Conservation (phyloP, 345 rosid genomes). For the Melaleuca quinquenervia region DNA sequence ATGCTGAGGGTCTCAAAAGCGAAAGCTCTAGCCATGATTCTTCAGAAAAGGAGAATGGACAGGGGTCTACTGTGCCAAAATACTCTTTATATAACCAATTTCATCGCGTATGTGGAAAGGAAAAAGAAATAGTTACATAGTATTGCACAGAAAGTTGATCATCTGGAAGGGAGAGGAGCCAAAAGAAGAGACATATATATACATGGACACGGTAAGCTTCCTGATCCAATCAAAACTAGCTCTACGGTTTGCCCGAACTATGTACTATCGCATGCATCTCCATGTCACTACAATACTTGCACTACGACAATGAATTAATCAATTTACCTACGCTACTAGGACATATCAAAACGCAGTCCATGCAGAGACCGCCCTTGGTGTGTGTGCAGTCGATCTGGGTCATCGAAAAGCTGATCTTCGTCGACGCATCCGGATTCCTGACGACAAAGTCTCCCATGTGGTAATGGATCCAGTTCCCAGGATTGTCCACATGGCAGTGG, state of each 20-base stretch:
- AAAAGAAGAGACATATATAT: neutral
- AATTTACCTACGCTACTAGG: constrained; percentile 37
- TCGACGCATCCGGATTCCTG: constrained; percentile 4
- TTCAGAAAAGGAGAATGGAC: neutral
- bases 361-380: constrained; percentile 85
- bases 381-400: constrained; percentile 94
- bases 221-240: neutral
- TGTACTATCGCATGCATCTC: neutral
- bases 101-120: neutral
- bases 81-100: neutral
- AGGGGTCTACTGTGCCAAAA: neutral
- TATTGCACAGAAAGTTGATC: neutral
- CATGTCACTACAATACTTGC: neutral
- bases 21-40: too few species aligned
- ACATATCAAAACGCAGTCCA: constrained; percentile 54
- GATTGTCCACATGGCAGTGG: constrained; percentile 36
- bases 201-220: neutral
- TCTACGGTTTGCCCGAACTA: neutral
- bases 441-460: constrained; percentile 75
- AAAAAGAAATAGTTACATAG: neutral
- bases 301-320: constrained; percentile 19
- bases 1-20: too few species aligned
- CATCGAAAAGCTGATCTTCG: constrained; percentile 53
- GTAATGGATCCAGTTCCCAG: constrained; percentile 62
- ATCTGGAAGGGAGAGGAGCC: neutral